Conservation (phyloP, 805 yeast species). For the Candida golubevii region DNA sequence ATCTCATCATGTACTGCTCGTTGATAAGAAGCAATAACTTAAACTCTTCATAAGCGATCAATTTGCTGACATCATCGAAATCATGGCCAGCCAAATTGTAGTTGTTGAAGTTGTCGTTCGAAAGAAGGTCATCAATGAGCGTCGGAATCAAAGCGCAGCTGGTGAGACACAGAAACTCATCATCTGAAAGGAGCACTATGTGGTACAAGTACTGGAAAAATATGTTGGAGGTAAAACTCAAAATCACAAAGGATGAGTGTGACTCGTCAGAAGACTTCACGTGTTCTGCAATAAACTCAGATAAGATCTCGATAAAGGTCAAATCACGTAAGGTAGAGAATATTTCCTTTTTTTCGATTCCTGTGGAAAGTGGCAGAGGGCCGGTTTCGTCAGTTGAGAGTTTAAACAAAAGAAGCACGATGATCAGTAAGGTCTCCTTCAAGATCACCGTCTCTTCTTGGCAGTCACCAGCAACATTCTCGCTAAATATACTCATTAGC, state of each 20-base stretch:
- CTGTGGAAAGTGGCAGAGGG: slow-evolving; percentile 14
- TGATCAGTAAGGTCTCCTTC: slow-evolving; percentile 34
- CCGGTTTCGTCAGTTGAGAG: slow-evolving; percentile 23
- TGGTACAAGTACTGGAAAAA: slow-evolving; percentile 39
- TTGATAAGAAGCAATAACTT: slow-evolving; percentile 69
- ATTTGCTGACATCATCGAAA: slow-evolving; percentile 41
- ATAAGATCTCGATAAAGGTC: slow-evolving; percentile 46
- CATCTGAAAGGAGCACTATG: slow-evolving; percentile 30
- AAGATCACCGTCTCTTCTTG: slow-evolving; percentile 18
- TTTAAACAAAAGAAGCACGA: slow-evolving; percentile 31
- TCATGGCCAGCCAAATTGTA: slow-evolving; percentile 33
- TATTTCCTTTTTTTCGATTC: slow-evolving; percentile 14
- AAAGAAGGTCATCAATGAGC: slow-evolving; percentile 27
- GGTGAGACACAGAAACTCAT: slow-evolving; percentile 30
- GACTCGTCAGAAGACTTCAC: slow-evolving; percentile 17
- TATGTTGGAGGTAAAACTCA: slow-evolving; percentile 38
- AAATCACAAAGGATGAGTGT: slow-evolving; percentile 26
- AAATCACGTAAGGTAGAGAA: slow-evolving; percentile 49
- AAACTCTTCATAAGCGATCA: slow-evolving; percentile 57
- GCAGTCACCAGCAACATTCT: slow-evolving; percentile 9
- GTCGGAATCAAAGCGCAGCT: slow-evolving; percentile 24
- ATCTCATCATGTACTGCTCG: slow-evolving; percentile 79
- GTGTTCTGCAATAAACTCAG: slow-evolving; percentile 29
- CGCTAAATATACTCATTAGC: slow-evolving; percentile 26
- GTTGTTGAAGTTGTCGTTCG: slow-evolving; percentile 32